phyloP scores from a whole-genome alignment of 1,284 basidiomycete genomes.

The Boletus sp. region DNA sequence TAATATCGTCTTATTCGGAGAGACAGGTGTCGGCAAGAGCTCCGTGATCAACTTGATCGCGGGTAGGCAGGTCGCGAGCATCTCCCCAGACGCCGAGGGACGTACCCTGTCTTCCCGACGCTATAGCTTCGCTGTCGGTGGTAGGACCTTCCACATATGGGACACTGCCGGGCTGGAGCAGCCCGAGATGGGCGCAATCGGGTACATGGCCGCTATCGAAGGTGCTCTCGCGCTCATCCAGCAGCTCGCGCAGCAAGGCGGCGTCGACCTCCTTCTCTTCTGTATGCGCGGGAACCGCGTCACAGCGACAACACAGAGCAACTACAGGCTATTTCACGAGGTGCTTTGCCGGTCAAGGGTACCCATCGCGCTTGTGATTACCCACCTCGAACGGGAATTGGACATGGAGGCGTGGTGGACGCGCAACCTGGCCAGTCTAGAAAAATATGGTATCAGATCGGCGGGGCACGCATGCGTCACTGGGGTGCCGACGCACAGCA shows the following conservation, averaged over 20 bases:
- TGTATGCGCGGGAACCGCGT: constrained; percentile 37
- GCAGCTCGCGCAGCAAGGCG: constrained; percentile 28
- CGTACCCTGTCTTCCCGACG: constrained; percentile 29
- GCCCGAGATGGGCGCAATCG: constrained; percentile 23
- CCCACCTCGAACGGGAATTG: constrained; percentile 35
- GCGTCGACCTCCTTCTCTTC: constrained; percentile 39
- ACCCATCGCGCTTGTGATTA: constrained; percentile 37
- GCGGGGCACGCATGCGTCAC: constrained; percentile 39
- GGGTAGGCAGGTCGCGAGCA: constrained; percentile 12
- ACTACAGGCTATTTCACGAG: constrained; percentile 37
- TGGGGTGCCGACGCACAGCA: constrained; percentile 16
- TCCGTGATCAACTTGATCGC: constrained; percentile 32
- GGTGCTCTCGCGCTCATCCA: constrained; percentile 34
- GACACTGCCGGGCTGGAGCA: constrained; percentile 42
- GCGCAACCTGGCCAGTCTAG: constrained; percentile 19
- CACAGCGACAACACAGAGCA: constrained; percentile 29
- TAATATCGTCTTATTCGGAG: constrained; percentile 29
- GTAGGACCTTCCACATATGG: constrained; percentile 25
- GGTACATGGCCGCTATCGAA: constrained; percentile 32
- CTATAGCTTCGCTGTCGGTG: constrained; percentile 15
- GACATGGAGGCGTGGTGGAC: constrained; percentile 35
- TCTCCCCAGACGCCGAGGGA: constrained; percentile 16
- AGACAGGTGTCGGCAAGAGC: constrained; percentile 27
- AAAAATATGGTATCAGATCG: constrained; percentile 25
- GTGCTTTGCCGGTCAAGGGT: constrained; percentile 34